These are phyloP conservation scores for Lachnellula subtilissima DNA, from an alignment of 2,329 filamentous ascomycete genomes.

Conservation along the genomic window DNA sequence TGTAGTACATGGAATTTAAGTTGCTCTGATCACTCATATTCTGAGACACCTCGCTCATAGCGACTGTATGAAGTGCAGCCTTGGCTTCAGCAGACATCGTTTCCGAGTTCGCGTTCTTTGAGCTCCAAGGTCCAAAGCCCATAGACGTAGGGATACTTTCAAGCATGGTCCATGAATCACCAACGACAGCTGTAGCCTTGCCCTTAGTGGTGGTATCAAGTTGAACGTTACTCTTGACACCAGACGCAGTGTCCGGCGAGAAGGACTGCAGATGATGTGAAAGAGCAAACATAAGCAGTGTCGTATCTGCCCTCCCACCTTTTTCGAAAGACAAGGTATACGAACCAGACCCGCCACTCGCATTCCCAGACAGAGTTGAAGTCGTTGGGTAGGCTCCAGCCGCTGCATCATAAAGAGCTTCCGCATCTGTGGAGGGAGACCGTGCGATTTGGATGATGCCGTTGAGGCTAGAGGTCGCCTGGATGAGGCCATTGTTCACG, in stretches of 20 bases:
- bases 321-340: constrained; percentile 75
- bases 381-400: constrained; percentile 69
- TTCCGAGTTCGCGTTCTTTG: constrained; percentile 42
- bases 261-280: constrained; percentile 83
- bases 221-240: constrained; percentile 45
- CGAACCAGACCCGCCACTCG: constrained; percentile 53
- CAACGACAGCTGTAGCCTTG: constrained; percentile 64
- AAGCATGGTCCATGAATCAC: constrained; percentile 70
- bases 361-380: constrained; percentile 59
- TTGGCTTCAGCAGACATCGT: constrained; percentile 51
- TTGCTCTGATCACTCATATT: constrained; percentile 70
- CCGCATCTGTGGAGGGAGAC: constrained; percentile 56
- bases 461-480: constrained; percentile 62
- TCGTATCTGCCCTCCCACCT: constrained; percentile 53
- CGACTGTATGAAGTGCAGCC: constrained; percentile 54
- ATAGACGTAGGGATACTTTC: constrained; percentile 71
- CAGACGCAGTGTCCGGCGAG: constrained; percentile 47
- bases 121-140: constrained; percentile 74
- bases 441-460: constrained; percentile 83
- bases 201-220: constrained; percentile 86
- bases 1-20: constrained; percentile 86
- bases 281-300: constrained; percentile 78
- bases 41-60: constrained; percentile 69
- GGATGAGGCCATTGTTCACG: constrained; percentile 59
- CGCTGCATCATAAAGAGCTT: constrained; percentile 68